These are phyloP conservation scores for Malassezia cuniculi DNA, from an alignment of 1,284 basidiomycete genomes.

Conservation along the genomic window DNA sequence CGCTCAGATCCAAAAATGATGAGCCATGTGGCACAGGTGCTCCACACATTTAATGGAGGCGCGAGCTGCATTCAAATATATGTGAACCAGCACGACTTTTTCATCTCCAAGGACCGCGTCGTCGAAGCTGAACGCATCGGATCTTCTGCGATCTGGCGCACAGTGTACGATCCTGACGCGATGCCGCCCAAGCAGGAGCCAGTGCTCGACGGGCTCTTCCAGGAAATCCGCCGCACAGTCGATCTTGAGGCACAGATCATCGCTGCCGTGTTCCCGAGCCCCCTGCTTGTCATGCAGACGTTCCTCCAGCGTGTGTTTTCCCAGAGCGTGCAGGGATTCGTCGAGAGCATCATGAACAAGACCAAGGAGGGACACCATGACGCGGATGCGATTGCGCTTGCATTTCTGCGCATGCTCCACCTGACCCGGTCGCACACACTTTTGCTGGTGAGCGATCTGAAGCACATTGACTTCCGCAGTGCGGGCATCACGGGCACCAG, in stretches of 20 bases:
- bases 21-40: conserved; percentile 93
- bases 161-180: conserved; percentile 54
- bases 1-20: conserved; percentile 98
- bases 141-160: conserved; percentile 62
- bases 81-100: conserved; percentile 86
- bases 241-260: conserved; percentile 95
- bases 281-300: conserved; percentile 94
- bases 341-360: conserved; percentile 42
- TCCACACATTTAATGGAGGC: conserved; percentile 96
- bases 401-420: conserved; percentile 79
- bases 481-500: conserved; percentile 25
- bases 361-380: conserved; percentile 9
- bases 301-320: conserved; percentile 96
- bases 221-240: conserved; percentile 78
- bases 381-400: conserved; percentile 48
- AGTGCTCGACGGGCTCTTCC: conserved; percentile 66
- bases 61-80: conserved; percentile 94
- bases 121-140: conserved; percentile 54
- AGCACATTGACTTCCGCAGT: conserved; percentile 65
- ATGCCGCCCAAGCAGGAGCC: conserved; percentile 66
- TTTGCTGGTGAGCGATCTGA: conserved; percentile 76
- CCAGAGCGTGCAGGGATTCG: conserved; percentile 55
- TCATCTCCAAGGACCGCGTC: conserved; percentile 53
- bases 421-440: conserved; percentile 71
- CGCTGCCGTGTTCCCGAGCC: conserved; percentile 94